Evolutionary conservation across 352 stramenopile species (phyloP), one percentile per base, ranked within the genome.

Genomic region (Pythium aquatile): DNA sequence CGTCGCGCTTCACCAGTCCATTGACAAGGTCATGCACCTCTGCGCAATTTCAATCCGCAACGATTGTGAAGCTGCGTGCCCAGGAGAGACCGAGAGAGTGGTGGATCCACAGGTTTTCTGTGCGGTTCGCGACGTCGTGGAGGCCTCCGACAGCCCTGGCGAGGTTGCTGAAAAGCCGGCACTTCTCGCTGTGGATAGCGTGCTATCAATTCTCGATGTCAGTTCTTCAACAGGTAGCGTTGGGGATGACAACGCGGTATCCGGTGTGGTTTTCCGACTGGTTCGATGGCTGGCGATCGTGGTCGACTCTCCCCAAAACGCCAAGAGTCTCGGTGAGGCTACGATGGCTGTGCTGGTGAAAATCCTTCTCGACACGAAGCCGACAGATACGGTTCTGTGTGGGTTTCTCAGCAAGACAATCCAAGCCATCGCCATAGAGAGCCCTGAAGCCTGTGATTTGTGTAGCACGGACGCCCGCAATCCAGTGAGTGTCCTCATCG

Each of bases 1-100:
- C 5, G n/a, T 58, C 3, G 47, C 63, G 2, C 68, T 89, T 5
- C 65, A 83, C 46, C 82, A 91, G 70, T 74, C 80, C 0, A 69
- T 70, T 1, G 82, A 91, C 46, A 91, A 87, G 32, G 52, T 91
- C 10, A 65, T 91, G 4, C 79, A 91, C 51, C 37, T 88, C 3
- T 86, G 78, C 29, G 33, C 40, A 16, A 37, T 40, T 2, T 7
- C 3, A 13, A 29, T 57, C 9, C 17, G 20, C 33, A 11, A 17
- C 5, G 4, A 28, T 11, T 9, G 56, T 7, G 37, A 51, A 30
- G n/a, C 16, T 29, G 20, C 24, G 24, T 48, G 14, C 5, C 1
- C 17, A 5, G 47, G 44, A 3, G 24, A 28, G 9, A 28, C 42
- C 1, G 8, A 24, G n/a, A 0, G 26, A 30, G 8, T 16, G 8